phyloP scores from a whole-genome alignment of 805 yeast genomes.

The Myxozyma nipponensis region DNA sequence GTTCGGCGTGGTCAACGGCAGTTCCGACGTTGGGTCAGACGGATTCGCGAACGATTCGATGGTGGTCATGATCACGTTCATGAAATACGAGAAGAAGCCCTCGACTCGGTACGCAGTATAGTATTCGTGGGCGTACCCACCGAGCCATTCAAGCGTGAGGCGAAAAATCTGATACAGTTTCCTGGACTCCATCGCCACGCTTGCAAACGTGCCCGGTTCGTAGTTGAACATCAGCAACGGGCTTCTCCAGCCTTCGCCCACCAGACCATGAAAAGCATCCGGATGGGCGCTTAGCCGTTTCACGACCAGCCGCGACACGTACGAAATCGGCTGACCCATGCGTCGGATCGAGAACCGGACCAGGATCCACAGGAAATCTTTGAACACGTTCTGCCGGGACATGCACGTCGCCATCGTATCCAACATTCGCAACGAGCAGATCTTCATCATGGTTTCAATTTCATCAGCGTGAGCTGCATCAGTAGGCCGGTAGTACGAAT shows the following conservation, averaged over 20 bases:
- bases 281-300: slow-evolving; percentile 5
- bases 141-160: slow-evolving; percentile 7
- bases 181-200: slow-evolving; percentile 4
- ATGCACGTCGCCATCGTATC: slow-evolving; percentile 19
- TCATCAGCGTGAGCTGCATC: background rate
- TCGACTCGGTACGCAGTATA: slow-evolving; percentile 4
- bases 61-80: background rate
- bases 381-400: slow-evolving; percentile 13
- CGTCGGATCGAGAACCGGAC: slow-evolving; percentile 15
- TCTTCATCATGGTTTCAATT: background rate
- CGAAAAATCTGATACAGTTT: slow-evolving; percentile 10
- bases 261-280: background rate
- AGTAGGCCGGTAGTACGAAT: slow-evolving; percentile 10
- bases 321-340: background rate
- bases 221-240: slow-evolving; percentile 22
- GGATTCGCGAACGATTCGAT: background rate
- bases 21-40: background rate
- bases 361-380: slow-evolving; percentile 15
- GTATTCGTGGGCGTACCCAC: background rate
- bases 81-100: background rate
- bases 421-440: slow-evolving; percentile 12
- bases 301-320: background rate
- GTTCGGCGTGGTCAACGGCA: background rate
- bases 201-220: background rate
- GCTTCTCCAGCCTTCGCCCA: slow-evolving; percentile 7